Evolutionary conservation across 768 basidiomycete genomes (phyloP), one percentile per base, ranked within the genome.

Genomic region (Rhizopogon rudus): DNA sequence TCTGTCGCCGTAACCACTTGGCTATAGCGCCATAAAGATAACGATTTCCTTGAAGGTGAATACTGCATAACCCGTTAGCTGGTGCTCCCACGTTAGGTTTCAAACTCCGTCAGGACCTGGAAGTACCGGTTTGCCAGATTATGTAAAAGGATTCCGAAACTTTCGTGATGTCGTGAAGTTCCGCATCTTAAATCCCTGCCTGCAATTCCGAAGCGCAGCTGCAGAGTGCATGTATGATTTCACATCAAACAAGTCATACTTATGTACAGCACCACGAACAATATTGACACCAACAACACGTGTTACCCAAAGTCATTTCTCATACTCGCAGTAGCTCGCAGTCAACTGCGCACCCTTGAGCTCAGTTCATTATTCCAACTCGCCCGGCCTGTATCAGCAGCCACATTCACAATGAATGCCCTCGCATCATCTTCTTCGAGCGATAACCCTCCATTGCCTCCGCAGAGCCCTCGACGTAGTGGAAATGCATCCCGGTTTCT

Each of bases 1-100:
- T 76, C 77, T 79, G 77, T 79, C 79, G 80, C 80, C 75, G 76
- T 82, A 82, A 81, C 80, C 79, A 81, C 80, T 81, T 81, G 77
- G 81, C 79, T 80, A 82, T 81, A 79, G 81, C 78, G 80, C 79
- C 80, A 61, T 70, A 10, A 12, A 6, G 3, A 6, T 2, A 3
- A n/a, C 3, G 29, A 12, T 37, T 4, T 37, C 12, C 6, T 17
- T n/a, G n/a, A 12, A 31, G 9, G 1, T 31, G 5, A 33, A 25
- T 25, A 25, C 20, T 20, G 20, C 1, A 20, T 20, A 20, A n/a
- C 22, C 22, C 3, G 22, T 22, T 22, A n/a, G n/a, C n/a, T n/a
- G n/a, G n/a, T n/a, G n/a, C n/a, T n/a, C n/a, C n/a, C n/a, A n/a
- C n/a, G n/a, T n/a, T n/a, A n/a, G n/a, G n/a, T n/a, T n/a, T n/a